Percentiles rank a stretch among this genome's conserved stretches.
phyloP scores from a whole-genome alignment of 805 yeast genomes.

The Suhomyces sp. region DNA sequence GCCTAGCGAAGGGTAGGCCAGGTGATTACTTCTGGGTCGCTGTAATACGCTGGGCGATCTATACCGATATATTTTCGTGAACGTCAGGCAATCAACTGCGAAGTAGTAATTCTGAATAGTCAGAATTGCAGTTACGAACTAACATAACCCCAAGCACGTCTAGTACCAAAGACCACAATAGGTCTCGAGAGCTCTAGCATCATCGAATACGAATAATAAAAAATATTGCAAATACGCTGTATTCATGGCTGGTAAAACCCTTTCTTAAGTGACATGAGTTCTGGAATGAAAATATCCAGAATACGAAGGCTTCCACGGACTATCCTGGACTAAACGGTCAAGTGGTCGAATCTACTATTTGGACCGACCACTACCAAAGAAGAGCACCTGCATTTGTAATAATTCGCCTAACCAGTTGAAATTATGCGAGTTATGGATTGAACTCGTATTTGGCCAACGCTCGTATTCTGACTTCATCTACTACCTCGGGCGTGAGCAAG shows the following conservation, averaged over 20 bases:
- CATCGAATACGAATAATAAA: not conserved
- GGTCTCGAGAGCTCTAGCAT: not conserved
- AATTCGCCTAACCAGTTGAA: not conserved
- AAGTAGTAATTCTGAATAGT: not conserved
- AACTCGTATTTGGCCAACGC: not conserved
- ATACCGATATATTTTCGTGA: too few relatives aligned
- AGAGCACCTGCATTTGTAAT: not conserved
- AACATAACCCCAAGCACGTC: not conserved
- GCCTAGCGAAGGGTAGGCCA: not conserved
- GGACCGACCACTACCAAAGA: too few relatives aligned
- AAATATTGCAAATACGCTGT: not conserved
- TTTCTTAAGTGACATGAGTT: not conserved
- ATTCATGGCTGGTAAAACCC: not conserved
- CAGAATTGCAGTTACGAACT: not conserved
- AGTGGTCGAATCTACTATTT: not conserved
- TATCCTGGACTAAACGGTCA: not conserved
- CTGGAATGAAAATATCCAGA: not conserved
- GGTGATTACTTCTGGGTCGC: not conserved
- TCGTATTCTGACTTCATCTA: not conserved
- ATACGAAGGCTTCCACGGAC: not conserved
- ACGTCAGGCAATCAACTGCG: not conserved
- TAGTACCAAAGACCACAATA: not conserved
- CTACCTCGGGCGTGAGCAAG: not conserved
- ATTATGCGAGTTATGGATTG: not conserved
- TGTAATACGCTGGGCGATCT: not conserved